phyloP scores from a whole-genome alignment of 805 yeast species.

The Jamesozyma piceae region DNA sequence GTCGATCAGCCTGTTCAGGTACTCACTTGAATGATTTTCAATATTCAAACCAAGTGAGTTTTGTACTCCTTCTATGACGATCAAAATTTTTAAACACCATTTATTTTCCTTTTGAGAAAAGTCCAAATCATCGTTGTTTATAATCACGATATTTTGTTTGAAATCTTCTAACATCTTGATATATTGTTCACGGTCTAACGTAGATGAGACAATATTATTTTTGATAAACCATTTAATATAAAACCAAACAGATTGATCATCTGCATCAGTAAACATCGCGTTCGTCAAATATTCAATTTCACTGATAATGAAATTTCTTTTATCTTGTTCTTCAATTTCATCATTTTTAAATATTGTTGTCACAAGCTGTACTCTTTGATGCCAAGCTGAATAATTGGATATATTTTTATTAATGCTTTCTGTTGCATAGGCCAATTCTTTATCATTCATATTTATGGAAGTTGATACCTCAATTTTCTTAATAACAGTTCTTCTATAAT shows the following conservation, averaged over 20 bases:
- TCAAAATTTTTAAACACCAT: slow-evolving; percentile 66
- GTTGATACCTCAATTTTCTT: slow-evolving; percentile 21
- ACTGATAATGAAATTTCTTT: slow-evolving; percentile 31
- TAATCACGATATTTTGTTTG: slow-evolving; percentile 42
- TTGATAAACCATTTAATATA: slow-evolving; percentile 72
- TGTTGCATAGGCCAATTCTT: slow-evolving; percentile 72
- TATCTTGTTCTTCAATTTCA: slow-evolving; percentile 17
- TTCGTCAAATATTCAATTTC: slow-evolving; percentile 67
- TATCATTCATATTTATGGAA: slow-evolving; percentile 25
- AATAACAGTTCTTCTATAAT: slow-evolving; percentile 71
- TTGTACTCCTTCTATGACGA: slow-evolving; percentile 36
- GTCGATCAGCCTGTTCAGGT: slow-evolving; percentile 36
- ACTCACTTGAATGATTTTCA: slow-evolving; percentile 16
- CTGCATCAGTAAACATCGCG: slow-evolving; percentile 88
- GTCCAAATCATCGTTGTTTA: slow-evolving; percentile 64
- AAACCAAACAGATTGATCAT: slow-evolving; percentile 89
- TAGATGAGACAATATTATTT: slow-evolving; percentile 23
- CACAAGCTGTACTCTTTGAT: slow-evolving; percentile 67
- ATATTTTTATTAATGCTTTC: slow-evolving; percentile 70
- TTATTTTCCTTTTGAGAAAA: slow-evolving; percentile 54
- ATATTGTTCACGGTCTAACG: slow-evolving; percentile 26
- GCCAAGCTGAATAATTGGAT: slow-evolving; percentile 95
- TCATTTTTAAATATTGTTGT: slow-evolving; percentile 37
- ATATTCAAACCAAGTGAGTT: slow-evolving; percentile 28
- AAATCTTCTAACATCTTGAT: slow-evolving; percentile 37